Evolutionary conservation across 2,329 filamentous ascomycete genomes (phyloP).

Genomic region (Pyricularia sp.): DNA sequence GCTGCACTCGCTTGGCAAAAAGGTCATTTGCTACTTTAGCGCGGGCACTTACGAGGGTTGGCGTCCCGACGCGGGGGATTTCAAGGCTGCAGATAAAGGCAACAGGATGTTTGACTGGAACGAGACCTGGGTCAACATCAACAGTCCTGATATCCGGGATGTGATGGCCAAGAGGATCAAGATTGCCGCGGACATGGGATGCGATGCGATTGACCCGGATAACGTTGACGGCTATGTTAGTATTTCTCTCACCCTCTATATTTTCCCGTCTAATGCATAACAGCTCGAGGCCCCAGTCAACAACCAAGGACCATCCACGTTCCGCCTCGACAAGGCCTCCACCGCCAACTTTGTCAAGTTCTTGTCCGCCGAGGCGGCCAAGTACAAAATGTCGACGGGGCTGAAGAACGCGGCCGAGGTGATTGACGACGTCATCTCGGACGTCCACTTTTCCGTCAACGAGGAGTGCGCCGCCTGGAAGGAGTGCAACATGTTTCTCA

Average conservation of each 20-base stretch:
- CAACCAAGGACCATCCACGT: constrained; percentile 43
- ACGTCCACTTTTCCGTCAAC: constrained; percentile 59
- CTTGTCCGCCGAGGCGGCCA: constrained; percentile 43
- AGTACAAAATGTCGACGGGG: constrained; percentile 49
- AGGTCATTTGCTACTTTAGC: constrained; percentile 62
- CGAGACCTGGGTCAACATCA: constrained; percentile 58
- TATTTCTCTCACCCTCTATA: not conserved
- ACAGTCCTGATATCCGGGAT: constrained; percentile 45
- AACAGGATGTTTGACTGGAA: constrained; percentile 52
- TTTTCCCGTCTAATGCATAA: constrained; percentile 4
- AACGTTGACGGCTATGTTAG: constrained; percentile 54
- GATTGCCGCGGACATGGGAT: constrained; percentile 51
- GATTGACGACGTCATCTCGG: constrained; percentile 33
- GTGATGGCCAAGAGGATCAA: constrained; percentile 56
- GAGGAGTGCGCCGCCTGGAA: constrained; percentile 55
- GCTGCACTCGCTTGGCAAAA: not conserved
- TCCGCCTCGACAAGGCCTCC: constrained; percentile 41
- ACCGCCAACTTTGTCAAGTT: constrained; percentile 51
- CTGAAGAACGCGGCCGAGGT: constrained; percentile 61
- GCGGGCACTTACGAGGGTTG: constrained; percentile 60
- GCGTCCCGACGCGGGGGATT: constrained; percentile 47
- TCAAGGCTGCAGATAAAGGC: constrained; percentile 46
- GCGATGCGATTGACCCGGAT: constrained; percentile 61
- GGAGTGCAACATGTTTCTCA: constrained; percentile 48
- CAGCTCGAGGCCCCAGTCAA: constrained; percentile 29